A percentile compares a stretch with the other conserved stretches of the same genome.
Evolutionary conservation across 106 monocot species (phyloP).

Genomic region (Dendrobium chrysotoxum): DNA sequence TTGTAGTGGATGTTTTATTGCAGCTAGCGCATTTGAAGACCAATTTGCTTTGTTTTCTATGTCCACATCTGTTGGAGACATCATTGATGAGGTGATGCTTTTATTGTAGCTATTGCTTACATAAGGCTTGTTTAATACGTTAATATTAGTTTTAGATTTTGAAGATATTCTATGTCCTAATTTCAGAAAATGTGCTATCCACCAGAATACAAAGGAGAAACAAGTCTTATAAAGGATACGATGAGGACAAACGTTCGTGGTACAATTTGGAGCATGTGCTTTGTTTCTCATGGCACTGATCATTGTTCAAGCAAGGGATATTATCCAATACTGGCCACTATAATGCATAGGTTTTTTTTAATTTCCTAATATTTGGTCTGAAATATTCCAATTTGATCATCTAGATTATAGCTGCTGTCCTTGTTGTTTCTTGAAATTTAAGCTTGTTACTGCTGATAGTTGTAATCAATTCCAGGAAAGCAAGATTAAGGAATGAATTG

Average conservation of each 20-base stretch:
- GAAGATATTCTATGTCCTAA: constrained; percentile 76
- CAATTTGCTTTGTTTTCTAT: constrained; percentile 59
- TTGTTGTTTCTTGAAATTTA: constrained; percentile 3
- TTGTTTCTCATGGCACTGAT: constrained; percentile 50
- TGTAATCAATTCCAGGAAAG: constrained; percentile 48
- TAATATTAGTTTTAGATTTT: constrained; percentile 67
- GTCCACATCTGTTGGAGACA: constrained; percentile 34
- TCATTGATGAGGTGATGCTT: constrained; percentile 51
- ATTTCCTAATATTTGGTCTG: neutral
- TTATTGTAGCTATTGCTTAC: neutral
- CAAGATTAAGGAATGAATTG: constrained; percentile 55
- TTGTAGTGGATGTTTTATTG: constrained; percentile 77
- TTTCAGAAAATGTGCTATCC: constrained; percentile 91
- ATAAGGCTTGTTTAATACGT: constrained; percentile 35
- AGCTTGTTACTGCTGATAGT: neutral
- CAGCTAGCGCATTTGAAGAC: constrained; percentile 83
- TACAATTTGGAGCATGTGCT: constrained; percentile 98
- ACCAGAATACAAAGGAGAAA: constrained; percentile 51
- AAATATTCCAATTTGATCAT: neutral
- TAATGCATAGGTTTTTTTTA: constrained; percentile 67
- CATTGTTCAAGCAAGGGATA: constrained; percentile 20
- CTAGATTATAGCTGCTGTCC: neutral
- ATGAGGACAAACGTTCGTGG: constrained; percentile 30
- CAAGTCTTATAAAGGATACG: constrained; percentile 12
- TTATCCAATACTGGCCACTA: constrained; percentile 54